Base-by-base conservation (phyloP, 345 rosid genomes). In the Carallia pectinifolia region DNA sequence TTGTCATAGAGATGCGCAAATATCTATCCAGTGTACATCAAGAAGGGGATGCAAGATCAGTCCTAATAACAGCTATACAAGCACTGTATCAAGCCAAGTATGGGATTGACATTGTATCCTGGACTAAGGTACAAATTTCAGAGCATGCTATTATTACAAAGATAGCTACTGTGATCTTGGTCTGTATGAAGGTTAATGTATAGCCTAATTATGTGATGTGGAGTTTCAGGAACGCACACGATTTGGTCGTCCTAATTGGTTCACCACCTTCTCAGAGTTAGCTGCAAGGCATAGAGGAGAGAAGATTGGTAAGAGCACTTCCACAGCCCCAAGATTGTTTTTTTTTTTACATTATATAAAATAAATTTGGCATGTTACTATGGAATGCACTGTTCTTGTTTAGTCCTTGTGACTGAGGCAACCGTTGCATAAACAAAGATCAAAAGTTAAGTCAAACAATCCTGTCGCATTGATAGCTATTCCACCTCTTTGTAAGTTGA, bases 201-300 rank as follows among this genome's bases (percentile, higher is more conserved):
- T 10, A 69, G 27, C 58, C 38, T 56, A 56, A 27, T 29, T 5
- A 61, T 34, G 61, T 58, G 27, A 30, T 30, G 7, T 7, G 12
- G 52, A 34, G 2, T 74, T 72, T 66, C 86, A 86, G 90, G 81
- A 74, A 8, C 74, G 40, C 19, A 86, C 90, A 1, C 80, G 79
- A 73, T 86, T 84, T 34, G 80, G 70, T 59, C 70, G 90, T 56
- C 88, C 88, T 53, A 76, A 84, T 73, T 86, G 90, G 90, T 70
- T 73, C 80, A 72, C 67, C 53, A 74, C 81, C 63, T 86, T 86
- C 83, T 76, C 76, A 3, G 74, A 79, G 68, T 61, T 86, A 67
- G 85, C 87, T 3, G 52, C 33, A 19, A 78, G 68, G 68, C 90
- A 86, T 54, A 38, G 78, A 37, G 75, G 88, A 33, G 77, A 82